Conservation (phyloP, 208 protist genomes). For the Leishmania amazonensis region DNA sequence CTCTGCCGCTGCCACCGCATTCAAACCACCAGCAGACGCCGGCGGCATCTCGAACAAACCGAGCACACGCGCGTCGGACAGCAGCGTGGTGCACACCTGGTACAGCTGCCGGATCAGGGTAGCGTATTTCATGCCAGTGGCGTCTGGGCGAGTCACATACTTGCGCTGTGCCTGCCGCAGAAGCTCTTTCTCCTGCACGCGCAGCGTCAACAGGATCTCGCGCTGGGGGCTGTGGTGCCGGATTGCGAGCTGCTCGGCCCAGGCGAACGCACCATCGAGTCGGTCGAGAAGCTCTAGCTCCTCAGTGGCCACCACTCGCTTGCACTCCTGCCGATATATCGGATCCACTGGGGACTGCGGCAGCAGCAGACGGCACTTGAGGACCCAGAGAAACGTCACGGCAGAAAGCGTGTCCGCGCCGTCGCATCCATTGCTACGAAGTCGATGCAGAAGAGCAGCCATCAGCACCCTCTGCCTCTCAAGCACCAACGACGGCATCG, state of each 20-base stretch:
- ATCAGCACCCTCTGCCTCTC: conserved; percentile 37
- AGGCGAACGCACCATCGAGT: conserved; percentile 62
- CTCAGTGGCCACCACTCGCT: conserved; percentile 40
- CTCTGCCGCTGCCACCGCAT: conserved; percentile 19
- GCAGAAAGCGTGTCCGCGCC: conserved; percentile 34
- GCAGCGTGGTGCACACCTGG: conserved; percentile 58
- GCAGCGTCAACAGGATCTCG: conserved; percentile 41
- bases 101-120: conserved; percentile 67
- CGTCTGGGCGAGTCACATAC: conserved; percentile 58
- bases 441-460: conserved; percentile 19
- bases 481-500: conserved; percentile 2
- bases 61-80: conserved; percentile 71
- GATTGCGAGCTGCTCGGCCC: conserved; percentile 59
- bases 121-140: conserved; percentile 75
- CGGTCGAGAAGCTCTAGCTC: conserved; percentile 53
- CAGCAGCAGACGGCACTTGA: conserved; percentile 84
- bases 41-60: conserved; percentile 26
- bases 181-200: conserved; percentile 35
- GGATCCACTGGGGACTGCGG: conserved; percentile 81
- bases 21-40: not conserved
- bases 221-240: conserved; percentile 47
- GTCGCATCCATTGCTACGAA: conserved; percentile 18
- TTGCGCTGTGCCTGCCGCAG: conserved; percentile 38
- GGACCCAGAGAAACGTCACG: conserved; percentile 58
- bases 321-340: conserved; percentile 67